These are phyloP conservation scores for Diplotaxis tenuifolia DNA, from an alignment of 345 rosid species.

Conservation along the genomic window DNA sequence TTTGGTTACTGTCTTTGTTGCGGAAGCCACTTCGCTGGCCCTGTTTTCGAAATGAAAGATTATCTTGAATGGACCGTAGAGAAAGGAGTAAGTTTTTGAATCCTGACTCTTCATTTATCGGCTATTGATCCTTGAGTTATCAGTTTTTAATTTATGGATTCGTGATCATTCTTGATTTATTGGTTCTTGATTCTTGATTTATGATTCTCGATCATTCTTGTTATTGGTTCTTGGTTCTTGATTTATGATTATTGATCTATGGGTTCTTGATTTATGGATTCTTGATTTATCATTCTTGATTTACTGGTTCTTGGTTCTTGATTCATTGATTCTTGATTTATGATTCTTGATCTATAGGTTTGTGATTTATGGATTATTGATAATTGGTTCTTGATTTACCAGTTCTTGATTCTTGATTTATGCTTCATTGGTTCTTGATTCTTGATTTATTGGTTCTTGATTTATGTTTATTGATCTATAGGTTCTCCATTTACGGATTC, in stretches of 20 bases:
- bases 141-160: not conserved
- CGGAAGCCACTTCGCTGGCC: slow-evolving; percentile 96
- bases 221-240: not conserved
- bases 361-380: too few relatives aligned
- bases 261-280: too few relatives aligned
- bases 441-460: not conserved
- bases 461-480: not conserved
- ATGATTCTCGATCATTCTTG: too few relatives aligned
- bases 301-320: not conserved
- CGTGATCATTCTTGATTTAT: not conserved
- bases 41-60: slow-evolving; percentile 93
- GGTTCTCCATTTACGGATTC: too few relatives aligned
- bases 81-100: slow-evolving; percentile 59
- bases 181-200: not conserved
- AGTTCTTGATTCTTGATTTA: not conserved
- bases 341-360: too few relatives aligned
- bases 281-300: too few relatives aligned
- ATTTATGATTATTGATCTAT: not conserved
- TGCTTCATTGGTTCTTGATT: not conserved
- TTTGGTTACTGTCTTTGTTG: slow-evolving; percentile 91
- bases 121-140: not conserved
- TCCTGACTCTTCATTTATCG: not conserved
- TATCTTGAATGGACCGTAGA: slow-evolving; percentile 90
- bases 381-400: not conserved
- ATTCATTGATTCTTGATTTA: too few relatives aligned